phyloP scores from a whole-genome alignment of 306 rosid species.

The Prinsepia uniflora region DNA sequence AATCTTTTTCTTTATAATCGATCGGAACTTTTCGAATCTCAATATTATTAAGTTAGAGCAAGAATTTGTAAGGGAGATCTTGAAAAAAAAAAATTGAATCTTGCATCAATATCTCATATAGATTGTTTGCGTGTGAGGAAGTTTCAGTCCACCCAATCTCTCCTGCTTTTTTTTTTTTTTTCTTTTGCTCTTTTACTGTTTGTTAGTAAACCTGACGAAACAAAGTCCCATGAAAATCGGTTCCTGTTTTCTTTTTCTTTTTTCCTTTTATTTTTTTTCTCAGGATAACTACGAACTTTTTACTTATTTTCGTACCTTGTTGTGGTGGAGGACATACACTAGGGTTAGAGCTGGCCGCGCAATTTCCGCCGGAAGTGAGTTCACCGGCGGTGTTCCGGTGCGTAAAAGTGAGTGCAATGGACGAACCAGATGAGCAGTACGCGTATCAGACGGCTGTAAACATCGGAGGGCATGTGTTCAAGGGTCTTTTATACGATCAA shows the following conservation, averaged over 20 bases:
- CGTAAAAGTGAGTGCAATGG: slow-evolving; percentile 80
- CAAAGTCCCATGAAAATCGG: slow-evolving; percentile 24
- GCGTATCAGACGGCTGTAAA: slow-evolving; percentile 94
- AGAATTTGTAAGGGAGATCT: too few species aligned
- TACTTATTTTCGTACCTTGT: neutral
- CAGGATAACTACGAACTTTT: neutral
- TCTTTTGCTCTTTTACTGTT: slow-evolving; percentile 36
- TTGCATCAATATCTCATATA: slow-evolving; percentile 3
- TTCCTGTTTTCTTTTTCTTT: neutral
- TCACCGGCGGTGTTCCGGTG: slow-evolving; percentile 87
- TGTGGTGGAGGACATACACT: slow-evolving; percentile 22
- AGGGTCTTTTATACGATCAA: slow-evolving; percentile 90
- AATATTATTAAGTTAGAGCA: neutral
- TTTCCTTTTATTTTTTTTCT: neutral
- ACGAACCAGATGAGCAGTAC: slow-evolving; percentile 74
- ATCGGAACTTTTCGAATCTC: neutral
- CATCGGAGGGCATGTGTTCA: slow-evolving; percentile 92
- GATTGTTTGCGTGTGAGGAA: slow-evolving; percentile 41
- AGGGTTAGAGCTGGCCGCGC: slow-evolving; percentile 86
- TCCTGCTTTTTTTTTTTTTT: slow-evolving; percentile 13
- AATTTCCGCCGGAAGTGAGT: slow-evolving; percentile 74
- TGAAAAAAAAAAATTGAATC: too few species aligned
- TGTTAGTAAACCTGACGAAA: slow-evolving; percentile 56
- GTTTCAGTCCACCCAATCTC: slow-evolving; percentile 22
- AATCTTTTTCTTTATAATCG: neutral